A percentile compares a stretch with the other conserved stretches of the same genome.
These are phyloP conservation scores for Neurospora intermedia DNA, from an alignment of 495 filamentous ascomycete species.

Conservation along the genomic window DNA sequence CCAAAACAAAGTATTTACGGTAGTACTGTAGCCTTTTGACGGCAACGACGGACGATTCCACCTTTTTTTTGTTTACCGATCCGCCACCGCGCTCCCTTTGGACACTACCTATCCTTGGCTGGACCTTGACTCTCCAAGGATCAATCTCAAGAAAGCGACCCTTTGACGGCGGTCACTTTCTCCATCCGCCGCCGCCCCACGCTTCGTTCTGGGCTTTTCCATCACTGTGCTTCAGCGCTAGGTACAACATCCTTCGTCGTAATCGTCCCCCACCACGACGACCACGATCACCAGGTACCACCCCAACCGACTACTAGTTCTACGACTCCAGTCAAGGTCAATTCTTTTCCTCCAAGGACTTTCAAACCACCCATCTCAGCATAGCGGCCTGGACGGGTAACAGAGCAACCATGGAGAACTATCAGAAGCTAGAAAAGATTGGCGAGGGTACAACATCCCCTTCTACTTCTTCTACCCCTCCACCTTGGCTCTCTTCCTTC, in stretches of 20 bases:
- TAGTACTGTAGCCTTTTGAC: background rate
- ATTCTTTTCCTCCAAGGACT: background rate
- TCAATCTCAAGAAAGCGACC: background rate
- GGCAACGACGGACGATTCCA: background rate
- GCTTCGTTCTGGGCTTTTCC: background rate
- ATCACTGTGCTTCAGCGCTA: background rate
- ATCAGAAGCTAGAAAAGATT: conserved; percentile 99
- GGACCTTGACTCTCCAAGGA: background rate
- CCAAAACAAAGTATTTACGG: background rate
- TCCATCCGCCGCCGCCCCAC: background rate
- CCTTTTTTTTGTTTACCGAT: background rate
- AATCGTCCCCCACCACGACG: background rate
- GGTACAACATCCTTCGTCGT: background rate
- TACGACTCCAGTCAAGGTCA: background rate
- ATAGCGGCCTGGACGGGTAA: background rate
- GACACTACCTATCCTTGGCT: background rate
- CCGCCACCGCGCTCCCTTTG: background rate
- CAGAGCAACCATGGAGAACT: conserved; percentile 74
- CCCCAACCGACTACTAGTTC: too few species aligned
- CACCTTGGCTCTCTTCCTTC: background rate
- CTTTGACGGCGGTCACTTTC: background rate
- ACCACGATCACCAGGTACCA: background rate
- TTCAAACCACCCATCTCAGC: background rate
- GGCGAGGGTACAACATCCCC: conserved; percentile 65
- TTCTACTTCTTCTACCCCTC: background rate